Percentiles rank a stretch among this genome's conserved stretches.
phyloP scores from a whole-genome alignment of 257 asterid species.

The Ophiorrhiza pumila region DNA sequence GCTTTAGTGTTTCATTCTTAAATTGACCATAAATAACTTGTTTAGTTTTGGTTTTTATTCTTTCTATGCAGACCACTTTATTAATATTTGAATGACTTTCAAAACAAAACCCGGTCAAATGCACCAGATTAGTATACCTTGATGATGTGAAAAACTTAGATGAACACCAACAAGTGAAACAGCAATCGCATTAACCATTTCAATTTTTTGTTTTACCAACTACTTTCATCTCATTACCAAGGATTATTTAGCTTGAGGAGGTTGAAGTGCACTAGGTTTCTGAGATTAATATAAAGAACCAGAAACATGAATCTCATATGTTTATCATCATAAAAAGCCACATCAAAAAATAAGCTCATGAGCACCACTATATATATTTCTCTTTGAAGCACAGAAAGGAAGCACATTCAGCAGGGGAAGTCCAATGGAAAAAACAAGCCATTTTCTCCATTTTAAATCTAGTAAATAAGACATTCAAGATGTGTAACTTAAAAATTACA shows the following conservation, averaged over 20 bases:
- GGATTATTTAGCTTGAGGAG: neutral
- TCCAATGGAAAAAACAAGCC: neutral
- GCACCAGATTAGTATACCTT: neutral
- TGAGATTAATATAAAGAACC: neutral
- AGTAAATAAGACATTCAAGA: constrained; percentile 1
- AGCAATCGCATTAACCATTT: neutral
- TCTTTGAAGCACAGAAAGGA: neutral
- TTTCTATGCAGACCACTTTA: neutral
- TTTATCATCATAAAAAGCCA: neutral
- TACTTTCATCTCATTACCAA: neutral
- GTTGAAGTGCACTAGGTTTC: neutral
- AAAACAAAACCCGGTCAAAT: too few relatives aligned
- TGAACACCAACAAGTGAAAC: neutral
- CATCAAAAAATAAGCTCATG: neutral
- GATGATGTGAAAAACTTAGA: neutral
- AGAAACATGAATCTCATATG: neutral
- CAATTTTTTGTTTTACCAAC: neutral
- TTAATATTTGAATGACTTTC: neutral
- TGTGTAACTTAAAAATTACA: constrained; percentile 11
- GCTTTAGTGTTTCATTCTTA: neutral
- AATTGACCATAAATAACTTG: neutral
- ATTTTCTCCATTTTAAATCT: neutral
- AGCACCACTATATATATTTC: neutral
- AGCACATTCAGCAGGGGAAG: neutral
- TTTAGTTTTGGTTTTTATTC: neutral